These are phyloP conservation scores for Chaetomiaceae sp. DNA, from an alignment of 2,329 filamentous ascomycete genomes.

Conservation along the genomic window DNA sequence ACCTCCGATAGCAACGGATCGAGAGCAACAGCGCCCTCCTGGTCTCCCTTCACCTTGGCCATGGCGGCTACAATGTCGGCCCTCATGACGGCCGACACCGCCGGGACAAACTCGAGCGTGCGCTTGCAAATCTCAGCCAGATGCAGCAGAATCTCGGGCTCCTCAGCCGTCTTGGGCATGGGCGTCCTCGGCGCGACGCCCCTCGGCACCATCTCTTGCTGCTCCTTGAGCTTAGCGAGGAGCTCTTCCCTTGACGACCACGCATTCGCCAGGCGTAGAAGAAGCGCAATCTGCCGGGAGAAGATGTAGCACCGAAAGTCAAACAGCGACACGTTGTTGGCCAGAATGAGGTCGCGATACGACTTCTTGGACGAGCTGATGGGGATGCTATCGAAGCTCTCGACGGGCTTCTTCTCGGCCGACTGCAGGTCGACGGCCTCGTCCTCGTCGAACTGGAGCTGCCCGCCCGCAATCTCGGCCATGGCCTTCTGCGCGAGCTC, in stretches of 20 bases:
- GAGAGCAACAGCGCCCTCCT: slow-evolving; percentile 24
- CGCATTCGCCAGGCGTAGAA: slow-evolving; percentile 77
- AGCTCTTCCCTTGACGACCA: slow-evolving; percentile 60
- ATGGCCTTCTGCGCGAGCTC: slow-evolving; percentile 51
- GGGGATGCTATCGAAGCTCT: slow-evolving; percentile 53
- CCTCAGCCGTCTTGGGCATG: slow-evolving; percentile 49
- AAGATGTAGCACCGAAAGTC: slow-evolving; percentile 96
- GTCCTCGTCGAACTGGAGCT: slow-evolving; percentile 32
- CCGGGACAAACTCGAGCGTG: slow-evolving; percentile 77
- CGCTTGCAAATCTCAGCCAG: slow-evolving; percentile 84
- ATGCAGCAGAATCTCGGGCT: slow-evolving; percentile 69
- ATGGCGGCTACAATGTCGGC: slow-evolving; percentile 65
- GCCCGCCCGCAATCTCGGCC: slow-evolving; percentile 30
- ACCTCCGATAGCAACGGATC: slow-evolving; percentile 45
- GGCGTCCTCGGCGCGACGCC: slow-evolving; percentile 52
- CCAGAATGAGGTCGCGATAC: slow-evolving; percentile 86
- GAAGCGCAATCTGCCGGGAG: slow-evolving; percentile 75
- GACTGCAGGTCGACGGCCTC: slow-evolving; percentile 34
- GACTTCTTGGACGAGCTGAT: slow-evolving; percentile 66
- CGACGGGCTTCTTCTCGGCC: slow-evolving; percentile 29
- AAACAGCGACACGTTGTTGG: slow-evolving; percentile 92
- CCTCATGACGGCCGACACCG: slow-evolving; percentile 73
- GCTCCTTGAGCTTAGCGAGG: slow-evolving; percentile 57
- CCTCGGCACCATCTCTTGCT: slow-evolving; percentile 54
- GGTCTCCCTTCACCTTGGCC: slow-evolving; percentile 36